phyloP scores from a whole-genome alignment of 768 basidiomycete genomes.

The Sporobolomyces pararoseus region DNA sequence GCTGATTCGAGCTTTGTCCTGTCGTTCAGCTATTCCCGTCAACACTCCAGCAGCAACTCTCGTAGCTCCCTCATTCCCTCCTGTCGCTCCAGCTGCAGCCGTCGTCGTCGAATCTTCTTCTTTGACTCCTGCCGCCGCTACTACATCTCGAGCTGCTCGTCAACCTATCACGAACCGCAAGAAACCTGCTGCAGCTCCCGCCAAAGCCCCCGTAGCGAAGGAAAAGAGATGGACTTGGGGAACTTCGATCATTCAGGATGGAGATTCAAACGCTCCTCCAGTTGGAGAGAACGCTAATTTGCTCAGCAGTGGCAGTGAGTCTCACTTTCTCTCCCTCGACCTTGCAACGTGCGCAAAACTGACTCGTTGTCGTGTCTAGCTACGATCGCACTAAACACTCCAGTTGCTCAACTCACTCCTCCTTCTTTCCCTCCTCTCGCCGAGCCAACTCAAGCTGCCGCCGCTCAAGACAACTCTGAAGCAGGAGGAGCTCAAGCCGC shows the following conservation, averaged over 20 bases:
- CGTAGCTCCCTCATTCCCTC: conserved; percentile 28
- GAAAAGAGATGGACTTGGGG: not conserved
- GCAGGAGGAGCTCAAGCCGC: not conserved
- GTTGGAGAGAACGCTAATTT: conserved; percentile 20
- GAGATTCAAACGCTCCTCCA: not conserved
- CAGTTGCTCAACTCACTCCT: conserved; percentile 3
- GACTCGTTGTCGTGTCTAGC: not conserved
- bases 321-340: not conserved
- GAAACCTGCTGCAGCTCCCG: not conserved
- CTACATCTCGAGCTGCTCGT: not conserved
- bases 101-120: not conserved
- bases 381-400: conserved; percentile 12
- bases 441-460: not conserved
- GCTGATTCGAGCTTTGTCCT: not conserved
- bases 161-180: conserved; percentile 4
- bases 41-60: conserved; percentile 18
- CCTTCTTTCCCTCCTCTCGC: conserved; percentile 21
- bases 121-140: not conserved
- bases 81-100: not conserved
- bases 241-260: conserved; percentile 13
- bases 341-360: not conserved
- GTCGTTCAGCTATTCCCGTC: not conserved
- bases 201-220: not conserved
- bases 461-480: not conserved
- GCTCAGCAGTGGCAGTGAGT: conserved; percentile 16